phyloP scores from a whole-genome alignment of 2,329 filamentous ascomycete genomes.

The Fusarium guadeloupense region DNA sequence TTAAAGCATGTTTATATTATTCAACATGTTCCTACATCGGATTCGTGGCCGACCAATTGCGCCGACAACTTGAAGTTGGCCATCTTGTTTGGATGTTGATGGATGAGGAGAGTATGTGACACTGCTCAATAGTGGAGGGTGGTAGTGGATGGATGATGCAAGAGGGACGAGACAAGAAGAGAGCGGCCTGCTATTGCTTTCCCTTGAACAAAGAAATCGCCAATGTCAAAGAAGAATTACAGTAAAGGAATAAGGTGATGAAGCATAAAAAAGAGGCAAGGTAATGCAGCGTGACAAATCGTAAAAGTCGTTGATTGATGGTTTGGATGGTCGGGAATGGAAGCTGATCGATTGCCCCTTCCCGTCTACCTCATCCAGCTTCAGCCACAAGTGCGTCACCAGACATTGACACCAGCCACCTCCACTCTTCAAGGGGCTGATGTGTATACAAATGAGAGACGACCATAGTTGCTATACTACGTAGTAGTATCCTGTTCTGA shows the following conservation, averaged over 20 bases:
- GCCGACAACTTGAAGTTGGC: slow-evolving; percentile 92
- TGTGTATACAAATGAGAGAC: no score
- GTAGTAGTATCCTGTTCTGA: no score
- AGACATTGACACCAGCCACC: slow-evolving; percentile 28
- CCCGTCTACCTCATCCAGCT: slow-evolving; percentile 27
- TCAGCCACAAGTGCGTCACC: slow-evolving; percentile 44
- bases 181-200: slow-evolving; percentile 28
- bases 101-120: slow-evolving; percentile 48
- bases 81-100: slow-evolving; percentile 58
- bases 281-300: slow-evolving; percentile 28
- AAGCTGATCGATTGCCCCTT: slow-evolving; percentile 41
- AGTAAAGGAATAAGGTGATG: background rate
- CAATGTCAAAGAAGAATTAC: slow-evolving; percentile 11
- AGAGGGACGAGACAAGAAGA: slow-evolving; percentile 5
- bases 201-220: slow-evolving; percentile 8
- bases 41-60: slow-evolving; percentile 86
- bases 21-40: slow-evolving; percentile 74
- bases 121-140: slow-evolving; percentile 19
- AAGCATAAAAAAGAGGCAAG: slow-evolving; percentile 10
- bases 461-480: no score
- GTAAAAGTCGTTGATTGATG: slow-evolving; percentile 11
- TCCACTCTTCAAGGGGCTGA: slow-evolving; percentile 17
- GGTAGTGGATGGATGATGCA: slow-evolving; percentile 6
- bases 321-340: slow-evolving; percentile 41
- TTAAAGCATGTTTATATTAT: background rate